phyloP scores from a whole-genome alignment of 148 eudicot genomes.

The Camellia lanceoleosa region DNA sequence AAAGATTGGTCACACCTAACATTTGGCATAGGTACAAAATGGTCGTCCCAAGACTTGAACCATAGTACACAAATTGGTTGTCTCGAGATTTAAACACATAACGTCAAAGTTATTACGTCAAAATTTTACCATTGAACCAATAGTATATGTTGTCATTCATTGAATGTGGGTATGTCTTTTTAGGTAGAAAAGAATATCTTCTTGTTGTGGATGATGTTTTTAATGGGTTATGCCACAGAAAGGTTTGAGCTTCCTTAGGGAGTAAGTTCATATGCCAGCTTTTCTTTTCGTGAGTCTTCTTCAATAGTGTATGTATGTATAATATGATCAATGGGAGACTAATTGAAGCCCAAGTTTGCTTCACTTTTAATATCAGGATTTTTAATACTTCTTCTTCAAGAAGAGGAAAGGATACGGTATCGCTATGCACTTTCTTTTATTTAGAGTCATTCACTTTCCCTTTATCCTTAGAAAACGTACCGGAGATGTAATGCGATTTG shows the following conservation, averaged over 20 bases:
- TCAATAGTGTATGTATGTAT: not conserved
- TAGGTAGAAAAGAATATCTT: conserved; percentile 42
- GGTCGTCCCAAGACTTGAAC: too few relatives aligned
- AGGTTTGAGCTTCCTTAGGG: conserved; percentile 80
- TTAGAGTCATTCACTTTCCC: not conserved
- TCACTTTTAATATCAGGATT: not conserved
- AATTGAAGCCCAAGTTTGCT: not conserved
- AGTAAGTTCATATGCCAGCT: conserved; percentile 43
- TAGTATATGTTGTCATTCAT: not conserved
- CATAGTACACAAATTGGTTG: too few relatives aligned
- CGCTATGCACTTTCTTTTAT: not conserved
- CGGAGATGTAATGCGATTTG: conserved; percentile 58
- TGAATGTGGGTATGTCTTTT: conserved; percentile 5
- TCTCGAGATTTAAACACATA: too few relatives aligned
- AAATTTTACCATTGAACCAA: too few relatives aligned
- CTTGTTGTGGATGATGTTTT: conserved; percentile 24
- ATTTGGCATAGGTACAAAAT: too few relatives aligned
- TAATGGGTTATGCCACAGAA: conserved; percentile 44
- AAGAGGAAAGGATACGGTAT: too few relatives aligned
- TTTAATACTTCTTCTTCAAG: not conserved
- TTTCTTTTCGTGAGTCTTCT: not conserved
- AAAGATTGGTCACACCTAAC: too few relatives aligned
- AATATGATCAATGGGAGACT: not conserved
- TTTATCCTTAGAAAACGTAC: conserved; percentile 48
- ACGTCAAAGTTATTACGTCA: too few relatives aligned